Conservation (phyloP, 2,329 filamentous ascomycete genomes). For the Epichloe baconii region DNA sequence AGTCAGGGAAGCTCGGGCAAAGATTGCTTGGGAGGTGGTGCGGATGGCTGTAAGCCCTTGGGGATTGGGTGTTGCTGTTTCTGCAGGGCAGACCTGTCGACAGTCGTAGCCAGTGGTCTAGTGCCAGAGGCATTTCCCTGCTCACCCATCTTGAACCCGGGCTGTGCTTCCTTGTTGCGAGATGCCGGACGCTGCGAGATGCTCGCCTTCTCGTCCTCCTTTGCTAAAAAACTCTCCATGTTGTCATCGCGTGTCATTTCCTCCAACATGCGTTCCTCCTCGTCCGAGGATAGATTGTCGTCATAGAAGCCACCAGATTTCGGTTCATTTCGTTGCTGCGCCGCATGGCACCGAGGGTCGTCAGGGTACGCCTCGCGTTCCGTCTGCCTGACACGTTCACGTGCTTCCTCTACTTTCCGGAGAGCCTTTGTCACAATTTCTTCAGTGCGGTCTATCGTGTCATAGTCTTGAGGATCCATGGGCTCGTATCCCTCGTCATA, state of each 20-base stretch:
- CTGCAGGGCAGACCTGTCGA: slow-evolving; percentile 35
- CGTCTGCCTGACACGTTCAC: slow-evolving; percentile 60
- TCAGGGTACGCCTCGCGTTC: slow-evolving; percentile 48
- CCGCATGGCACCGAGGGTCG: slow-evolving; percentile 14
- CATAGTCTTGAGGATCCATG: slow-evolving; percentile 36
- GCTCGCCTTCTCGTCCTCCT: slow-evolving; percentile 36
- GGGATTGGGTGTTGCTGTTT: slow-evolving; percentile 5
- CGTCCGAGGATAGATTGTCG: slow-evolving; percentile 46
- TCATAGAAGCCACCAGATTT: slow-evolving; percentile 46
- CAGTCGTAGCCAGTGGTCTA: slow-evolving; percentile 50
- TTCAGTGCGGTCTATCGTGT: slow-evolving; percentile 22
- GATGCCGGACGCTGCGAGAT: slow-evolving; percentile 35
- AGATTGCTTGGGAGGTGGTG: slow-evolving; percentile 37
- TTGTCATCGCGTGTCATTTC: slow-evolving; percentile 78
- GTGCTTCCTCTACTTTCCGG: slow-evolving; percentile 59
- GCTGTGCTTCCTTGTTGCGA: slow-evolving; percentile 62
- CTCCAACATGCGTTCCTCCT: slow-evolving; percentile 69
- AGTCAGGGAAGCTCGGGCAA: slow-evolving; percentile 28
- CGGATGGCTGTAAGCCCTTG: slow-evolving; percentile 14
- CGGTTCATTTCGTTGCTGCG: slow-evolving; percentile 14
- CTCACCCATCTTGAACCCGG: slow-evolving; percentile 66
- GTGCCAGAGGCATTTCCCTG: slow-evolving; percentile 28
- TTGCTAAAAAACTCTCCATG: slow-evolving; percentile 69
- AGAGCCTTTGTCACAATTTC: slow-evolving; percentile 42
- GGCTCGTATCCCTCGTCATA: slow-evolving; percentile 88